Base-by-base conservation (phyloP, 2,329 filamentous ascomycete species). In the Colletotrichum musae region DNA sequence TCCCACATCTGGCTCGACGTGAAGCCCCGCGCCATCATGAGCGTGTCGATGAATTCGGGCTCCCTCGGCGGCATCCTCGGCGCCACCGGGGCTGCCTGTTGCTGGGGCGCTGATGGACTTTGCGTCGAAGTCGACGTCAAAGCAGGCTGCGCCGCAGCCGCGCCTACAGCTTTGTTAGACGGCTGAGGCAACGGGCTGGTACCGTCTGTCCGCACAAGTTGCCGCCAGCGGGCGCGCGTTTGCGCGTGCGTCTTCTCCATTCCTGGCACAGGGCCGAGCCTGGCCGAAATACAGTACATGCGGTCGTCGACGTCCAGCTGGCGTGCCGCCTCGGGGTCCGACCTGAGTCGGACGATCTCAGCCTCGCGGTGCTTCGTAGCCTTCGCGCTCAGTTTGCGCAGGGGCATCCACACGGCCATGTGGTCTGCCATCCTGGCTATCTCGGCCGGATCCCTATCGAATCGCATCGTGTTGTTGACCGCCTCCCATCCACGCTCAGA, bases 381-480 rank as follows among this genome's bases (percentile, higher is more conserved):
- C 70, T 86, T 86, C 60, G 83, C 73, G 73, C 87, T 87, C 1
- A 90, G 80, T 71, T 85, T 88, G 54, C 84, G 83, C 56, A 90
- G 77, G 0, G 88, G 87, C 51, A 88, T 74, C 79, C 87, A 87
- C 3, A 89, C 83, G 0, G 84, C 83, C 10, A 82, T 79, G 48
- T 86, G 82, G 66, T 83, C 82, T 2, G 80, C 77, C 60, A 83
- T 82, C 72, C 80, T 83, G 36, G 84, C 79, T 36, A 85, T 74
- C 48, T 88, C 84, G 0, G 80, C 71, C 0, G 81, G 80, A 51
- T 85, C 77, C 16, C 76, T 76, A 13, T 80, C 77, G 51, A 81
- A 82, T 5, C 53, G 57, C 54, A 82, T 75, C 4, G 75, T 79
- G 9, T 77, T 77, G 65, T 78, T 81, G 28, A 87, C 78, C 15